These are phyloP conservation scores for Geotrichum macrosporum DNA, from an alignment of 1,139 yeast species.

Conservation along the genomic window DNA sequence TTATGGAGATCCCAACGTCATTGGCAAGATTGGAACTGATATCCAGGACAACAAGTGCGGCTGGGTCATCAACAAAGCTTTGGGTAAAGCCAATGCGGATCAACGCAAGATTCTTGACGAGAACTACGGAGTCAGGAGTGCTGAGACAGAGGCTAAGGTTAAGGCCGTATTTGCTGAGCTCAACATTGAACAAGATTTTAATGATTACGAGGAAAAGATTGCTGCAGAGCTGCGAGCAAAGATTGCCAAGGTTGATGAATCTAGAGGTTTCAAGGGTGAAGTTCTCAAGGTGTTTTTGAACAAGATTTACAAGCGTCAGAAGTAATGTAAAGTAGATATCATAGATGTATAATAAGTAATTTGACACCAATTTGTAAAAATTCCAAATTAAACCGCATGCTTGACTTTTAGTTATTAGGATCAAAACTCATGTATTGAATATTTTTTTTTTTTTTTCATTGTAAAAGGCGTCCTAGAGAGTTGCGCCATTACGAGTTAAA, in stretches of 20 bases:
- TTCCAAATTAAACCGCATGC: too few relatives aligned
- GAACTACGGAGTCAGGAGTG: constrained; percentile 83
- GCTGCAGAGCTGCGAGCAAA: constrained; percentile 60
- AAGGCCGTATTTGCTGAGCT: constrained; percentile 72
- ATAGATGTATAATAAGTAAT: too few relatives aligned
- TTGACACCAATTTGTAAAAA: too few relatives aligned
- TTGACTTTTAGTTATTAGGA: too few relatives aligned
- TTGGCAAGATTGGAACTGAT: constrained; percentile 98
- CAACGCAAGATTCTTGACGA: constrained; percentile 80
- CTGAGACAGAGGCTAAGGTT: constrained; percentile 62
- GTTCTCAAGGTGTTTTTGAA: constrained; percentile 78
- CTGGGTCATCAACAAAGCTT: constrained; percentile 94
- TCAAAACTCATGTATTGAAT: too few relatives aligned
- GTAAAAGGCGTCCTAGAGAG: too few relatives aligned
- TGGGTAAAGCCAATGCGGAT: constrained; percentile 68
- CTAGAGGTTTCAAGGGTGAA: constrained; percentile 83
- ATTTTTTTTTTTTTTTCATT: too few relatives aligned
- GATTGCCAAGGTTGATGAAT: constrained; percentile 74
- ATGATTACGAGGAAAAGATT: constrained; percentile 73
- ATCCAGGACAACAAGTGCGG: constrained; percentile 98
- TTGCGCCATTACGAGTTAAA: too few relatives aligned
- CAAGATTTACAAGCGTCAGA: constrained; percentile 91
- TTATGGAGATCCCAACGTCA: constrained; percentile 94
- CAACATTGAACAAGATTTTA: constrained; percentile 65
- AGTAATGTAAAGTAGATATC: constrained; percentile 43